Conservation (phyloP, 163 green algal species). For the Picocystis sp. region DNA sequence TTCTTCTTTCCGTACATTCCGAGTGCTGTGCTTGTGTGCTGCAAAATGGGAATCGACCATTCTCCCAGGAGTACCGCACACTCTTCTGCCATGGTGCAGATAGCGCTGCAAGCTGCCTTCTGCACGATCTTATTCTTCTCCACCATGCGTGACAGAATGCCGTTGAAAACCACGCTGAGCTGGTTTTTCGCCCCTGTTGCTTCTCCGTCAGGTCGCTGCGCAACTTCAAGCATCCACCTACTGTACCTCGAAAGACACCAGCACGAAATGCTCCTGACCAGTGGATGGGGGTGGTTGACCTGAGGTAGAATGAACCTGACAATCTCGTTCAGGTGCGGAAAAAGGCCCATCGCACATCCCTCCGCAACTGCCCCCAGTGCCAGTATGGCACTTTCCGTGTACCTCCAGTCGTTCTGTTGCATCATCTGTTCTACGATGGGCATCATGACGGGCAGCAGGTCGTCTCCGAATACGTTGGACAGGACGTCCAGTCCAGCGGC, state of each 20-base stretch:
- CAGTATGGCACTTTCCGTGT: conserved; percentile 66
- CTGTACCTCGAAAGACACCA: conserved; percentile 77
- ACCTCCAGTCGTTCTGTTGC: conserved; percentile 36
- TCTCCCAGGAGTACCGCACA: conserved; percentile 14
- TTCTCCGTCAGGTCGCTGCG: conserved; percentile 4
- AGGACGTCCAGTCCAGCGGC: conserved; percentile 77
- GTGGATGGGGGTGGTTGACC: conserved; percentile 35
- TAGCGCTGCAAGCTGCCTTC: conserved; percentile 59
- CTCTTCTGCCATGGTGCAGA: conserved; percentile 53
- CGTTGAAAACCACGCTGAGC: conserved; percentile 38
- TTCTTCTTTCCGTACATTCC: conserved; percentile 45
- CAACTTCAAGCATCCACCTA: conserved; percentile 32
- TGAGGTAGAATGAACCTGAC: conserved; percentile 37
- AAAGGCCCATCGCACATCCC: conserved; percentile 69
- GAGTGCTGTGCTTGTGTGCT: conserved; percentile 7
- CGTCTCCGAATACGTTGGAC: conserved; percentile 57
- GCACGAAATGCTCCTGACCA: conserved; percentile 70
- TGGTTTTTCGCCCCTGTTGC: conserved; percentile 9
- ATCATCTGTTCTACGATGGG: conserved; percentile 69
- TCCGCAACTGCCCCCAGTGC: conserved; percentile 77
- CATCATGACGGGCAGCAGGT: conserved; percentile 71
- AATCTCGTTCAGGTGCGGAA: conserved; percentile 50
- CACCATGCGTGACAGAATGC: conserved; percentile 36
- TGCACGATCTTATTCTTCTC: conserved; percentile 82
- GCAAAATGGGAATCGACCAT: conserved; percentile 19